Percentiles rank a stretch among this genome's conserved stretches.
Evolutionary conservation across 2,329 filamentous ascomycete genomes (phyloP).

Genomic region (Knoxdaviesia capensis): DNA sequence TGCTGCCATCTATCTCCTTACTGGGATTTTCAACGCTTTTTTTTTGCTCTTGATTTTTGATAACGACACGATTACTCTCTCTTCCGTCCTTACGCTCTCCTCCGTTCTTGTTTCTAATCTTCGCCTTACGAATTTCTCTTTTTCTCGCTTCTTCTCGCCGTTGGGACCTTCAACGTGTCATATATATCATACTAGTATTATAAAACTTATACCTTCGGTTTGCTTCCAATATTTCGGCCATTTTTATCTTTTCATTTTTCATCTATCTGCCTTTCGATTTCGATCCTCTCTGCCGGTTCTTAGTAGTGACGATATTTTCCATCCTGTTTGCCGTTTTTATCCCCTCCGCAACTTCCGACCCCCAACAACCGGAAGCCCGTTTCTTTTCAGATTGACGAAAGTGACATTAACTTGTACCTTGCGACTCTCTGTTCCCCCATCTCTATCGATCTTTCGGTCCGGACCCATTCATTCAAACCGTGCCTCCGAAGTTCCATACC

Average conservation of each 20-base stretch:
- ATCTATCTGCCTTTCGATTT: neutral
- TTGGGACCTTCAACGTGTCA: no score
- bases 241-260: neutral
- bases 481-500: neutral
- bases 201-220: neutral
- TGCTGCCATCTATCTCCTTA: neutral
- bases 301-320: neutral
- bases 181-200: no score
- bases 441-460: neutral
- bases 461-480: neutral
- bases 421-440: neutral
- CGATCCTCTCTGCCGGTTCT: neutral
- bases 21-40: no score
- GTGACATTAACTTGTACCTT: constrained; percentile 5
- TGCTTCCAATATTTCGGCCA: neutral
- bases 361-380: no score
- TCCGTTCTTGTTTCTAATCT: no score
- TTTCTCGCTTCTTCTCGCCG: no score
- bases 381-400: neutral
- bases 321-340: neutral
- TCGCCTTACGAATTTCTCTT: no score
- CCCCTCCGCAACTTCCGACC: neutral
- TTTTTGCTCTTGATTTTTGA: no score
- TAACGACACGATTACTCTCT: no score
- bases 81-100: no score